Conservation (phyloP, 768 basidiomycete species). For the Cystobasidium onofrii region DNA sequence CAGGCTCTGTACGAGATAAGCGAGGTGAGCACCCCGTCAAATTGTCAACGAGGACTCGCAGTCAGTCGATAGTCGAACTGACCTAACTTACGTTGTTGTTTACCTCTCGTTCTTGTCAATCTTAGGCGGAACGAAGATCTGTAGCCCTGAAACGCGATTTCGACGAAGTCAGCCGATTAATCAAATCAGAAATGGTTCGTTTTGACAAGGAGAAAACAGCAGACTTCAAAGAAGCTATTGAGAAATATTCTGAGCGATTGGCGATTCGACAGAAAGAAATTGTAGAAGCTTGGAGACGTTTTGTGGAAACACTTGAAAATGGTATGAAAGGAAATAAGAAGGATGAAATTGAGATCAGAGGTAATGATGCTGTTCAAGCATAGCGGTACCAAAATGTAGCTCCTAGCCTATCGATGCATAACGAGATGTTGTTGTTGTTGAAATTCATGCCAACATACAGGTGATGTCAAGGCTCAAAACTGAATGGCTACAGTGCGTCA, state of each 20-base stretch:
- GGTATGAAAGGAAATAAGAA: constrained; percentile 11
- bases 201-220: constrained; percentile 90
- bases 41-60: no score
- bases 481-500: not conserved
- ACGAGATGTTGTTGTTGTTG: not conserved
- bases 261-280: constrained; percentile 67
- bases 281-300: constrained; percentile 25
- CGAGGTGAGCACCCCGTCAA: constrained; percentile 57
- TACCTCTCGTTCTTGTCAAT: not conserved
- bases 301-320: not conserved
- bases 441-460: not conserved
- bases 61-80: no score
- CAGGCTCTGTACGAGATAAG: constrained; percentile 69
- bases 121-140: constrained; percentile 61
- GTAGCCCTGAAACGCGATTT: constrained; percentile 79
- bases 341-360: not conserved
- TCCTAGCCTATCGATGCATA: not conserved
- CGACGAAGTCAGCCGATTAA: constrained; percentile 74
- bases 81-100: no score
- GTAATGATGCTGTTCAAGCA: not conserved
- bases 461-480: not conserved
- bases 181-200: constrained; percentile 77
- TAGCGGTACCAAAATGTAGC: not conserved
- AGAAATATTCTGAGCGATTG: constrained; percentile 78
- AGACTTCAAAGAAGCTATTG: constrained; percentile 79